Evolutionary conservation across 306 rosid species (phyloP), one percentile per base, ranked within the genome.

Genomic region (Acacia confusa): DNA sequence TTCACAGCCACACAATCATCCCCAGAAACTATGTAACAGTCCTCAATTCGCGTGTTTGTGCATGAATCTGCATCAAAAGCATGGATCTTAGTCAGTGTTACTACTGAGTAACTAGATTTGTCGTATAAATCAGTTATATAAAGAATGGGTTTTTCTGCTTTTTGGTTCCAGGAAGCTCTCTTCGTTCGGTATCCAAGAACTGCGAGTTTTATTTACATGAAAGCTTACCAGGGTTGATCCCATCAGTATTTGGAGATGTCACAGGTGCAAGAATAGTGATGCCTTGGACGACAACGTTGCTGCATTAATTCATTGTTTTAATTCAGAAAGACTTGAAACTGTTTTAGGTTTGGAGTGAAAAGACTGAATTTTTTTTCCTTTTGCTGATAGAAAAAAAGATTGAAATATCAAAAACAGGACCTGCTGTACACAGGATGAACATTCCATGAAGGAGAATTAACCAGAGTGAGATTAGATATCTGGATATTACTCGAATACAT

Each of bases 211-310:
- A 20, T 34, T 34, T 20, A 67, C 22, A 19, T 40, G 34, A 6
- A 70, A 2, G 78, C 87, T 77, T 82, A 92, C 94, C 97, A 15
- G 97, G 97, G 84, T 92, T 90, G 84, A 92, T 90, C 45, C 97
- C 94, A 74, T 90, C 94, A 48, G 97, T 92, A 83, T 92, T 92
- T 74, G 97, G 94, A 0, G 94, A 90, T 15, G 75, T 90, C 63
- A 92, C 92, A 3, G 97, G 97, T 65, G 97, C 97, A 52, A 92
- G 92, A 70, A 92, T 92, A 47, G 97, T 92, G 70, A 92, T 67
- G 76, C 92, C 88, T 87, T 89, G 97, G 68, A 92, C 91, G 70
- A 92, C 72, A 82, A 92, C 78, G 58, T 92, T 88, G 91, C 91
- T 90, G 87, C 89, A 87, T 84, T n/a, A n/a, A n/a, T n/a, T 87